These are phyloP conservation scores for Botryosphaeria dothidea DNA, from an alignment of 2,329 filamentous ascomycete genomes.

Conservation along the genomic window DNA sequence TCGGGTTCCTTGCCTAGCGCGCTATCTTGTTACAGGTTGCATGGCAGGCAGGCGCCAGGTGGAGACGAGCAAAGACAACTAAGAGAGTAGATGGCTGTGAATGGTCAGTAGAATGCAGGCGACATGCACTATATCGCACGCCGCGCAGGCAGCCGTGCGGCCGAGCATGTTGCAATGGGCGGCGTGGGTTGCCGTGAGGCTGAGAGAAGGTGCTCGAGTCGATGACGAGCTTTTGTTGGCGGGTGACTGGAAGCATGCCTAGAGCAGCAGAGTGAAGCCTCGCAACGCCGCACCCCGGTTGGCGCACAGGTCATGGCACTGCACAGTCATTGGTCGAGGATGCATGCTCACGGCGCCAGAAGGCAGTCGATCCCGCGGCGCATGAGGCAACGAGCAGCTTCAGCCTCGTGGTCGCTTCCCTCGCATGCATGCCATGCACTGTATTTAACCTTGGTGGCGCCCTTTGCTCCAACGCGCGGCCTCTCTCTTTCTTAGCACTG, in stretches of 20 bases:
- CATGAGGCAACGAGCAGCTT: background rate
- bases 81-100: background rate
- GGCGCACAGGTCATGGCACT: background rate
- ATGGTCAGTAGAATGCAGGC: background rate
- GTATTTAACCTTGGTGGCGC: background rate
- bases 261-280: background rate
- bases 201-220: background rate
- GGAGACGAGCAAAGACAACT: background rate
- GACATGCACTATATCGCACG: background rate
- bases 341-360: background rate
- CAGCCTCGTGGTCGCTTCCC: background rate
- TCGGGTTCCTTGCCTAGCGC: background rate
- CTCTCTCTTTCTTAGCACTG: background rate
- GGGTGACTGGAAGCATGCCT: background rate
- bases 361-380: background rate
- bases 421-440: background rate
- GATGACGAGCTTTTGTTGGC: background rate
- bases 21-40: background rate
- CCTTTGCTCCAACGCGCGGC: background rate
- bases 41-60: background rate
- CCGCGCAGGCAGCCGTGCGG: background rate
- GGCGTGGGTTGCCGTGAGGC: background rate
- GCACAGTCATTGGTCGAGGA: background rate
- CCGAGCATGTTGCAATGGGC: background rate
- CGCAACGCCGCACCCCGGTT: background rate